Evolutionary conservation across 2,329 filamentous ascomycete genomes (phyloP), one percentile per base, ranked within the genome.

Genomic region (Calonectria hawksworthii): DNA sequence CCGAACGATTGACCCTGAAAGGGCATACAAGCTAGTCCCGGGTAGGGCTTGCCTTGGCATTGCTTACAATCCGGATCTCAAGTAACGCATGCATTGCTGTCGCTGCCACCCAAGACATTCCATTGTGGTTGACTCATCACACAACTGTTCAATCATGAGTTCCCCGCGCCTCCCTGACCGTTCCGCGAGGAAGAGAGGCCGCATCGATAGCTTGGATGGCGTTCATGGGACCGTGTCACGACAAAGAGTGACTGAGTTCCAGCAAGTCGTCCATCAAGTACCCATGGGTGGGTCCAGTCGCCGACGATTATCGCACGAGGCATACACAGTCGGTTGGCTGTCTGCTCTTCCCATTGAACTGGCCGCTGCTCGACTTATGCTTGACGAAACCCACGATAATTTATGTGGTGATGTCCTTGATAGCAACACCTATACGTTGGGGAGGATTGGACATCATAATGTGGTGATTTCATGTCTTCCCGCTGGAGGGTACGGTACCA

Each of bases 301-400:
- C 4, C 21, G 9, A 11, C 41, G 41, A 21, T 47, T 47, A 5
- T 47, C 41, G 4, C 41, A 47, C 18, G 41, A 47, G 41, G 21
- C 21, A 3, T 52, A 67, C 23, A 36, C 70, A 66, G 47, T 70
- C 11, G 68, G 68, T 16, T 70, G 68, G 68, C 64, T 70, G 11
- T 70, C 44, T 56, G 68, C 68, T 6, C 34, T 70, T 5, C 56
- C 59, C 4, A 47, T 38, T 11, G 68, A 70, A 34, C 41, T 51
- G 41, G 47, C 34, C 1, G 68, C 68, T 2, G 68, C 68, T 18
- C 41, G 28, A 7, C 23, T 41, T 16, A 56, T 64, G 68, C 68
- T 71, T 14, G 61, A 72, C 47, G 34, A 65, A n/a, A 38, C 16
- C 21, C 56, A 63, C 34, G 56, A 47, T n/a, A 56, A 56, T 34